Conservation (phyloP, 2,329 filamentous ascomycete species). For the Colletotrichum sp. region DNA sequence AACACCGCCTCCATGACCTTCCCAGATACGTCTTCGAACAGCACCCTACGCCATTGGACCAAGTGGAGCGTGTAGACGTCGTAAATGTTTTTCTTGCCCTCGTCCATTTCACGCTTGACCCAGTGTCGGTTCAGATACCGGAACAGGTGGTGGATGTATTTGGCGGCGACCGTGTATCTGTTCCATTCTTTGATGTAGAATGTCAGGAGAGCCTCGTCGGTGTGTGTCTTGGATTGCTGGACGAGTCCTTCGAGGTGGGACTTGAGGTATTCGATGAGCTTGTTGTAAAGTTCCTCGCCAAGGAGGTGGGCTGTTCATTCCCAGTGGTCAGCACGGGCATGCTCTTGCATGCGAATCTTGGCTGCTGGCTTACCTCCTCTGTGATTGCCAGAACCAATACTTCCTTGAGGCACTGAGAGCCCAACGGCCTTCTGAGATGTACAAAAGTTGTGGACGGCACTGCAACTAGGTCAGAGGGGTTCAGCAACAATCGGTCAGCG, state of each 20-base stretch:
- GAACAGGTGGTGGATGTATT: slow-evolving; percentile 98
- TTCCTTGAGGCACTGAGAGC: slow-evolving; percentile 42
- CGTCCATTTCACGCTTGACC: slow-evolving; percentile 98
- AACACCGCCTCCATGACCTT: slow-evolving; percentile 96
- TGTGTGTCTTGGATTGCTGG: slow-evolving; percentile 76
- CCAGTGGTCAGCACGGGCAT: slow-evolving; percentile 9
- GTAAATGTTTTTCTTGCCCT: slow-evolving; percentile 97
- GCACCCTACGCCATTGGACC: slow-evolving; percentile 91
- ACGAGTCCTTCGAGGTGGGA: slow-evolving; percentile 76
- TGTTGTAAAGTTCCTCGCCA: slow-evolving; percentile 94
- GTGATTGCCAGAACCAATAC: slow-evolving; percentile 60
- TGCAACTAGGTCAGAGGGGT: slow-evolving; percentile 47
- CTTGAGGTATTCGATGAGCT: slow-evolving; percentile 85
- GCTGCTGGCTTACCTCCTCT: slow-evolving; percentile 65
- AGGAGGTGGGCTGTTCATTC: slow-evolving; percentile 79
- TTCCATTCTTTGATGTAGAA: slow-evolving; percentile 99
- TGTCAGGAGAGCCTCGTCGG: slow-evolving; percentile 85
- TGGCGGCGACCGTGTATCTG: slow-evolving; percentile 92
- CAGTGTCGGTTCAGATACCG: slow-evolving; percentile 96
- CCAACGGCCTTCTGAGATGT: slow-evolving; percentile 93
- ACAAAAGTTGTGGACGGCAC: slow-evolving; percentile 97
- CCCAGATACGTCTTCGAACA: slow-evolving; percentile 82
- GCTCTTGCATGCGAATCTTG: neutral
- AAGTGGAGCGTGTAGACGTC: slow-evolving; percentile 97
- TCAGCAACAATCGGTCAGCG: neutral